Evolutionary conservation across 805 yeast species (phyloP).

Genomic region (Wickerhamiella sergipiensis): DNA sequence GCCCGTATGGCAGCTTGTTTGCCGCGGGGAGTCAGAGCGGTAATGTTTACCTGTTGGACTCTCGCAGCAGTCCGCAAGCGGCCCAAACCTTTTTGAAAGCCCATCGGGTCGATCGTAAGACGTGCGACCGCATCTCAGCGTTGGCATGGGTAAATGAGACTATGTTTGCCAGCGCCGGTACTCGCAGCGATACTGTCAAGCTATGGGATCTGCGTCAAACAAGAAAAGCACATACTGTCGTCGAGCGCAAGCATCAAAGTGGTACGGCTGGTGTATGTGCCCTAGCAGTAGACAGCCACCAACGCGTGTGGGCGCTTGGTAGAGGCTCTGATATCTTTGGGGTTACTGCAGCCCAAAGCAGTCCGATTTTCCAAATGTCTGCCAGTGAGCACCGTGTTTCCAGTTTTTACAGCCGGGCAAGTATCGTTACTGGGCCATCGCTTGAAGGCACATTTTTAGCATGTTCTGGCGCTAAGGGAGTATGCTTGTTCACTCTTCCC

Average conservation of each 20-base stretch:
- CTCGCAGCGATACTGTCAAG: slow-evolving; percentile 12
- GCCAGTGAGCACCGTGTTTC: slow-evolving; percentile 9
- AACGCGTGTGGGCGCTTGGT: slow-evolving; percentile 16
- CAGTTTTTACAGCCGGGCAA: slow-evolving; percentile 12
- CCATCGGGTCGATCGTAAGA: neutral
- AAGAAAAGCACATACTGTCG: slow-evolving; percentile 1
- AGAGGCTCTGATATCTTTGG: slow-evolving; percentile 10
- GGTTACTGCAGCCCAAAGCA: neutral
- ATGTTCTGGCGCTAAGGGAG: slow-evolving; percentile 12
- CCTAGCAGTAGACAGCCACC: slow-evolving; percentile 8
- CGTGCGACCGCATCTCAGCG: slow-evolving; percentile 9
- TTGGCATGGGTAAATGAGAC: slow-evolving; percentile 14
- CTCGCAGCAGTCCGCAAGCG: neutral
- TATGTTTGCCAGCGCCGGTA: slow-evolving; percentile 13
- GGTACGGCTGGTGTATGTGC: slow-evolving; percentile 12
- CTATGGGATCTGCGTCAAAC: slow-evolving; percentile 20
- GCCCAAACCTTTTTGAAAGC: neutral
- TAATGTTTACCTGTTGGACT: neutral
- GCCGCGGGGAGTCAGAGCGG: neutral
- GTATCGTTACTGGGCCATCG: slow-evolving; percentile 10
- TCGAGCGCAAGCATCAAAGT: slow-evolving; percentile 3
- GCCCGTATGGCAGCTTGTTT: neutral
- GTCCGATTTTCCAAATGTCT: slow-evolving; percentile 2
- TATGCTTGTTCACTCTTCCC: slow-evolving; percentile 11
- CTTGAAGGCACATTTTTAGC: slow-evolving; percentile 9